phyloP scores from a whole-genome alignment of 257 asterid species.

The Gentiana dahurica region DNA sequence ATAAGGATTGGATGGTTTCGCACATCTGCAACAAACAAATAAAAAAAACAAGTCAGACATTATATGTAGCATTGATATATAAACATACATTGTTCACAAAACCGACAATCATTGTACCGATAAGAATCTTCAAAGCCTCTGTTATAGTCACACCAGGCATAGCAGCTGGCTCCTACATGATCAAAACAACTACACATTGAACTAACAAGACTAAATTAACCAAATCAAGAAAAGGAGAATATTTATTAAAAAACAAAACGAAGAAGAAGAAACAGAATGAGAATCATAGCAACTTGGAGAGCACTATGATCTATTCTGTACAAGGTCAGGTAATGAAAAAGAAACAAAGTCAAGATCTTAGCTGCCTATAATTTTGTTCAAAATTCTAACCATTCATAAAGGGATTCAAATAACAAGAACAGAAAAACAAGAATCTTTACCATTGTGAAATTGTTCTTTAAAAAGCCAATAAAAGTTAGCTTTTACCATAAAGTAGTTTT shows the following conservation, averaged over 20 bases:
- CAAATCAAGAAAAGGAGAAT: neutral
- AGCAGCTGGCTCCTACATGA: constrained; percentile 31
- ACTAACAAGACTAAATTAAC: neutral
- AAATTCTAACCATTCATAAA: no score
- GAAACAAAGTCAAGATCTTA: no score
- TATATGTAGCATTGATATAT: neutral
- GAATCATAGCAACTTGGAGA: neutral
- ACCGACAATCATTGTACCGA: constrained; percentile 18
- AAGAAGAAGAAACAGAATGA: neutral
- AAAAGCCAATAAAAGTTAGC: no score
- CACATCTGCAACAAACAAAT: constrained; percentile 21
- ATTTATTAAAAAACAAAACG: no score
- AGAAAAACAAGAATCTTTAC: no score
- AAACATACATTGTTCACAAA: neutral
- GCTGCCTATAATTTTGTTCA: no score
- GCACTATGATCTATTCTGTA: neutral
- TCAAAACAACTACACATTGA: constrained; percentile 1
- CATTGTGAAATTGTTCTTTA: no score
- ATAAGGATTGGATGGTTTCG: constrained; percentile 40
- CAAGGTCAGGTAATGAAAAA: no score
- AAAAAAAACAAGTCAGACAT: constrained; percentile 4
- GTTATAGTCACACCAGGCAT: constrained; percentile 24
- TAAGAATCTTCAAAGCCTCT: constrained; percentile 31
- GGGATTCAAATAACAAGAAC: no score
- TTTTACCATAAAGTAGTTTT: no score